Conservation (phyloP, 345 rosid genomes). For the Eucalyptus cloeziana region DNA sequence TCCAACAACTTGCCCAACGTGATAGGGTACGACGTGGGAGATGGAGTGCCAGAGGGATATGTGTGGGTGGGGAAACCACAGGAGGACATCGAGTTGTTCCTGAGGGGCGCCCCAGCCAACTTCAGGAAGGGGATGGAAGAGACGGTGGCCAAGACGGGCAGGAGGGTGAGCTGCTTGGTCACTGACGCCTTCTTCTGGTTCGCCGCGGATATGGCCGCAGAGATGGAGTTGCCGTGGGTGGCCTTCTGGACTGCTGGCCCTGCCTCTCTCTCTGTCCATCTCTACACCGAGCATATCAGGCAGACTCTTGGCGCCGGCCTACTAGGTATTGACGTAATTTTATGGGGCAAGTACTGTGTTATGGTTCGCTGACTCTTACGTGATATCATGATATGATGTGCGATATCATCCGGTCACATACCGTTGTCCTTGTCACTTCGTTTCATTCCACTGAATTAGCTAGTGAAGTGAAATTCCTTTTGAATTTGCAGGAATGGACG, state of each 20-base stretch:
- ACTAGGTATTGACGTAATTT: background rate
- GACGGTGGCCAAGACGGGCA: constrained; percentile 16
- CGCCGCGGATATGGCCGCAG: constrained; percentile 22
- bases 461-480: background rate
- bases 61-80: constrained; percentile 7
- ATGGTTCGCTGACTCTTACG: background rate
- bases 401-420: background rate
- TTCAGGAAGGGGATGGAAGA: constrained; percentile 12
- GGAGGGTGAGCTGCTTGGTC: constrained; percentile 16
- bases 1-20: background rate
- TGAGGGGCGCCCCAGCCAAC: constrained; percentile 12
- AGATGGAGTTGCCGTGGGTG: constrained; percentile 38
- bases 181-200: constrained; percentile 40
- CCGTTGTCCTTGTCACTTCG: background rate
- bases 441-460: background rate
- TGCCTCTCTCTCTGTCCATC: constrained; percentile 27
- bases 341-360: background rate
- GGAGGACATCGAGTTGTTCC: constrained; percentile 23
- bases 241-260: constrained; percentile 35
- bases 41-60: constrained; percentile 15
- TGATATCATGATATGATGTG: background rate
- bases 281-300: constrained; percentile 30
- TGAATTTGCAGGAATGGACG: background rate
- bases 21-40: constrained; percentile 3
- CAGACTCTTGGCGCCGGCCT: background rate